Evolutionary conservation across 2,329 filamentous ascomycete species (phyloP).

Genomic region (Fusarium sp.): DNA sequence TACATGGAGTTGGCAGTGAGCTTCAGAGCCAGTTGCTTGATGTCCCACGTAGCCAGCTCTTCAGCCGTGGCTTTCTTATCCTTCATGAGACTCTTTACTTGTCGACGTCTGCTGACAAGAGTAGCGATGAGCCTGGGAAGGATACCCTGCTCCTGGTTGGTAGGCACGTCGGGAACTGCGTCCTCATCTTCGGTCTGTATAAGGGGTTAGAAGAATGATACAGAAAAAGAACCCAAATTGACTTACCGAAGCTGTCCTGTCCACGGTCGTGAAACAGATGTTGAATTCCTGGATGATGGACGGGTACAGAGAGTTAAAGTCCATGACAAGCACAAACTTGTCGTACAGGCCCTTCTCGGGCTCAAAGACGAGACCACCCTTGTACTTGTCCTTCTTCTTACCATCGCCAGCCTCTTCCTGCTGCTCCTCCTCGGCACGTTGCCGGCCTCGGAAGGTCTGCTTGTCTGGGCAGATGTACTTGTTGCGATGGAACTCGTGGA

Average conservation of each 20-base stretch:
- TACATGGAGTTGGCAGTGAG: slow-evolving; percentile 99
- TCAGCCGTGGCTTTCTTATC: slow-evolving; percentile 85
- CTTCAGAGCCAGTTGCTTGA: slow-evolving; percentile 95
- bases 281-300: slow-evolving; percentile 99
- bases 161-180: slow-evolving; percentile 84
- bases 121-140: slow-evolving; percentile 90
- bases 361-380: slow-evolving; percentile 97
- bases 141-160: slow-evolving; percentile 80
- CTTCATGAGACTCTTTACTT: slow-evolving; percentile 98
- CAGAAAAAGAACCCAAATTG: neutral
- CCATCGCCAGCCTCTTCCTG: slow-evolving; percentile 72
- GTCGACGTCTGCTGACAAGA: slow-evolving; percentile 83
- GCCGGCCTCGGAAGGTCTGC: slow-evolving; percentile 77
- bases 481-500: slow-evolving; percentile 95
- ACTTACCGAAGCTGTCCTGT: slow-evolving; percentile 74
- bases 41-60: slow-evolving; percentile 93
- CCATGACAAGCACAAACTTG: slow-evolving; percentile 98
- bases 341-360: slow-evolving; percentile 97
- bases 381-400: slow-evolving; percentile 99
- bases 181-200: slow-evolving; percentile 75
- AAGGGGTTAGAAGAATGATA: slow-evolving; percentile 41
- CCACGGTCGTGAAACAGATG: slow-evolving; percentile 98
- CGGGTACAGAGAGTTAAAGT: slow-evolving; percentile 98
- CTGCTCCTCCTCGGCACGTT: slow-evolving; percentile 74
- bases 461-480: slow-evolving; percentile 99